A percentile compares a stretch with the other conserved stretches of the same genome.
Conservation (phyloP, 768 basidiomycete genomes). For the Lenzites betulinus region DNA sequence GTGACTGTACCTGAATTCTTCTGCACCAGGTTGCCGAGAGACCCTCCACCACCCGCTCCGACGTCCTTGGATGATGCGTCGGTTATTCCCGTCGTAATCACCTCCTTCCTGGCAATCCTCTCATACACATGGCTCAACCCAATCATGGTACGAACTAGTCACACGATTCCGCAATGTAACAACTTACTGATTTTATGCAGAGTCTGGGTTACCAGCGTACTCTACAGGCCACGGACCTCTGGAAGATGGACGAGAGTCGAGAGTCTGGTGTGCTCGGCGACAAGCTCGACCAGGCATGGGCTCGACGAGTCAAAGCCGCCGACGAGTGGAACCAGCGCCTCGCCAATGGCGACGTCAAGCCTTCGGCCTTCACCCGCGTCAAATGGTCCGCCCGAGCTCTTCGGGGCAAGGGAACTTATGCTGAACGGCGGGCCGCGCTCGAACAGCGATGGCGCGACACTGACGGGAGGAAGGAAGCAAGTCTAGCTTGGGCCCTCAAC, state of each 20-base stretch:
- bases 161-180: not conserved
- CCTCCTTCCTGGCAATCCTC: conserved; percentile 58
- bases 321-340: conserved; percentile 58
- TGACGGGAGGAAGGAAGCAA: conserved; percentile 49
- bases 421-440: conserved; percentile 31
- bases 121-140: conserved; percentile 69
- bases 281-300: conserved; percentile 59
- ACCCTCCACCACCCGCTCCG: conserved; percentile 59
- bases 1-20: not conserved
- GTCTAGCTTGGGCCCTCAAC: conserved; percentile 61
- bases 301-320: conserved; percentile 47
- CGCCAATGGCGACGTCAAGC: conserved; percentile 44
- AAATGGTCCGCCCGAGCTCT: conserved; percentile 43
- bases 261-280: conserved; percentile 52
- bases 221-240: conserved; percentile 73
- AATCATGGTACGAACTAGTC: conserved; percentile 45
- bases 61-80: conserved; percentile 56
- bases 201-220: conserved; percentile 70
- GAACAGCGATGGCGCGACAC: conserved; percentile 48
- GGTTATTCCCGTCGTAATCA: conserved; percentile 59
- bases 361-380: conserved; percentile 40
- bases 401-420: conserved; percentile 14
- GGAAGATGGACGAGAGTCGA: conserved; percentile 58
- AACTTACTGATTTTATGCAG: conserved; percentile 29
- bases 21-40: conserved; percentile 53